A percentile compares a stretch with the other conserved stretches of the same genome.
These are phyloP conservation scores for Gaertneriomyces sp. DNA, from an alignment of 192 early-diverging fungal genomes.

Conservation along the genomic window DNA sequence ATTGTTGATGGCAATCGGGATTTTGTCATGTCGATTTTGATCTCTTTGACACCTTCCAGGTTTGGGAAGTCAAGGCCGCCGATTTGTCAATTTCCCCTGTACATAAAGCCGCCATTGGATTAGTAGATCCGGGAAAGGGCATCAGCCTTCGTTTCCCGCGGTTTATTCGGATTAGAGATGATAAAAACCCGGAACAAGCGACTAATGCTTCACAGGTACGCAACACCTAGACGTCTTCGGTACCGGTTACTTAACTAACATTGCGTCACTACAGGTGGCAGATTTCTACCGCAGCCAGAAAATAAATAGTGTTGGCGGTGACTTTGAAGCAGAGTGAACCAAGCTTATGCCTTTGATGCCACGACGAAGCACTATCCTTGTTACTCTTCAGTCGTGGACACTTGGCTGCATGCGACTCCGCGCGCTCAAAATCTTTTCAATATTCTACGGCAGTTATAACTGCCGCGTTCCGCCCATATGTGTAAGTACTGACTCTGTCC, in stretches of 20 bases:
- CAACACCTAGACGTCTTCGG: not conserved
- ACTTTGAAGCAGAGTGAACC: conserved; percentile 10
- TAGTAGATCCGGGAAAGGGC: conserved; percentile 79
- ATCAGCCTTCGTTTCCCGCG: conserved; percentile 96
- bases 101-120: conserved; percentile 85
- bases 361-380: too few species aligned
- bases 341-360: too few species aligned
- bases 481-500: not conserved
- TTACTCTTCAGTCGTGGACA: too few species aligned
- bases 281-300: conserved; percentile 29
- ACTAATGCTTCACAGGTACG: conserved; percentile 81
- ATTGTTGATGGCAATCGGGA: not conserved
- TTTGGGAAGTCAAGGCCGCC: conserved; percentile 97
- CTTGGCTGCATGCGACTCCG: too few species aligned
- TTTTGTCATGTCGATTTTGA: not conserved
- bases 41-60: conserved; percentile 36
- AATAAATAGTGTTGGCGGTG: conserved; percentile 21
- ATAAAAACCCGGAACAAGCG: conserved; percentile 90
- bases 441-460: too few species aligned
- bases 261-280: conserved; percentile 16
- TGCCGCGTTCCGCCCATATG: not conserved
- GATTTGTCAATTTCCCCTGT: conserved; percentile 95
- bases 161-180: conserved; percentile 92
- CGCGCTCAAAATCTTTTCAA: too few species aligned
- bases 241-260: not conserved